Base-by-base conservation (phyloP, 371 early-diverging fungal genomes). In the Mucor plumbeus region DNA sequence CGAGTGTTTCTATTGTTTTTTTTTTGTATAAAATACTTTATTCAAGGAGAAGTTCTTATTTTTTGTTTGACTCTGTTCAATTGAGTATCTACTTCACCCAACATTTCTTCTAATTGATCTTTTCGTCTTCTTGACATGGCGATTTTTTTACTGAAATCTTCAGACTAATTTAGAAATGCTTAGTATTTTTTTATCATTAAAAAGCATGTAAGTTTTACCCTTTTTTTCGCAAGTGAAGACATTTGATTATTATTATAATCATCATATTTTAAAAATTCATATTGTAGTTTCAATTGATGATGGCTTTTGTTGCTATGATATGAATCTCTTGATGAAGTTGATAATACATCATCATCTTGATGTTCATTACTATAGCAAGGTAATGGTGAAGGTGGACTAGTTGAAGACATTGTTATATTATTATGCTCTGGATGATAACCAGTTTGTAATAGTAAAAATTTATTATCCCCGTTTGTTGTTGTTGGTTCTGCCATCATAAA, bases 31-130 rank as follows among this genome's bases (percentile, higher is more conserved):
- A 26, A 26, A 26, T 26, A 26, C 3, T 3, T 21, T 26, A 26
- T 26, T 26, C 26, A 15, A n/a, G 61, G 59, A 40, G 62, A 48
- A 19, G 62, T 53, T 59, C 72, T 60, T 13, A 78, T 72, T 39
- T 79, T 73, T 62, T 74, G 78, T 33, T 70, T 72, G 48, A 76
- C 76, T 55, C 61, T 68, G 56, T 68, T 64, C 11, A 72, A 48
- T 59, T 72, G 72, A 14, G 59, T 62, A 47, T 72, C 68, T 9
- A 72, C 72, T 61, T 72, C 72, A 19, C 65, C 72, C 14, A 72
- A 15, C 67, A 72, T 72, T 44, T 72, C 72, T 48, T 73, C 66
- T 15, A 68, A 31, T 35, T 74, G 64, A 19, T 68, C 34, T 53
- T 71, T 71, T 38, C 72, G 57, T 62, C 64, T 64, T 55, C 61